phyloP scores from a whole-genome alignment of 192 early-diverging fungal species.

The Podila minutissima region DNA sequence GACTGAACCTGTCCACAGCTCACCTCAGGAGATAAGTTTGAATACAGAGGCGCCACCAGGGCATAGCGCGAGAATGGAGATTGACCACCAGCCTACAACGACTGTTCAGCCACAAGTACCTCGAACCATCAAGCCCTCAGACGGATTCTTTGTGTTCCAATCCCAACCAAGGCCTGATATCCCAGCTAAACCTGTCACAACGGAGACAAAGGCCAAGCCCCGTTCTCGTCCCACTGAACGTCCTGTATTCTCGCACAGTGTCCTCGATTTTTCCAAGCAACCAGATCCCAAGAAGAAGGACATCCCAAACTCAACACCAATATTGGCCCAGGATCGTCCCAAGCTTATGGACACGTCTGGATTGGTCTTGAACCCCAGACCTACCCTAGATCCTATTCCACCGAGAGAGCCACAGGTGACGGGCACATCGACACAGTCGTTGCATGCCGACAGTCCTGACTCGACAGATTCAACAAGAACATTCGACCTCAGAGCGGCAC shows the following conservation, averaged over 20 bases:
- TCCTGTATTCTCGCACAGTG: not conserved
- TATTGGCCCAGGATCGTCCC: not conserved
- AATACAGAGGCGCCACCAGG: too few species aligned
- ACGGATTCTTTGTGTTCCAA: not conserved
- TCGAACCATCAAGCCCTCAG: not conserved
- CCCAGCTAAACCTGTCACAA: not conserved
- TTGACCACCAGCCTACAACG: too few species aligned
- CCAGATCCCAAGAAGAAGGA: not conserved
- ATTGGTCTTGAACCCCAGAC: not conserved
- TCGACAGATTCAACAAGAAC: not conserved
- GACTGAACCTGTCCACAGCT: too few species aligned
- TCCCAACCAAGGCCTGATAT: not conserved
- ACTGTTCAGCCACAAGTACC: not conserved
- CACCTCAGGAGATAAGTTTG: too few species aligned
- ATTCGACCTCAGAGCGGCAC: constrained; percentile 15
- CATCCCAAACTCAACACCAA: not conserved
- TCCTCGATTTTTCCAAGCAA: constrained; percentile 5
- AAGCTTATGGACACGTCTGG: too few species aligned
- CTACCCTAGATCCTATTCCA: not conserved
- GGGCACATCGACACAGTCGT: not conserved
- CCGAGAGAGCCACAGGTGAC: not conserved
- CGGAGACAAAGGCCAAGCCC: not conserved
- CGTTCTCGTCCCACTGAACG: too few species aligned
- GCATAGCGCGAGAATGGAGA: too few species aligned
- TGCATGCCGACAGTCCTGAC: too few species aligned